Base-by-base conservation (phyloP, 2,329 filamentous ascomycete genomes). In the Bipolaris cookei region DNA sequence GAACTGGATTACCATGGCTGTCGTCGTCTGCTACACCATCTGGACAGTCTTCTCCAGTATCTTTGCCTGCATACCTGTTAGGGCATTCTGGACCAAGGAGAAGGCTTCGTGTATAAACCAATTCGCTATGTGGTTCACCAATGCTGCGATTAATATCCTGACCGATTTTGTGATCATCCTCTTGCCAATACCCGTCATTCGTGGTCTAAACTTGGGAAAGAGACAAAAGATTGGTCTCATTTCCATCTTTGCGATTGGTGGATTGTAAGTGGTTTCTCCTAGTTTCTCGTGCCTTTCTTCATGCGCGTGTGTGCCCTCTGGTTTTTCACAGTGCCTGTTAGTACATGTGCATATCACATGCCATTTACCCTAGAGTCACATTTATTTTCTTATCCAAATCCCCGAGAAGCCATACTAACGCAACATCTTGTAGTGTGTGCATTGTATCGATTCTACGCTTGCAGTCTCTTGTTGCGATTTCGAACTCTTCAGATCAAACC, bases 241-340 rank as follows among this genome's bases (percentile, higher is more conserved):
- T 6, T 67, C 65, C 5, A 72, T 79, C 25, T 79, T 79, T 46
- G 70, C 72, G 6, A 61, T 79, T 10, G 77, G 77, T 25, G 70
- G 71, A 25, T 76, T 78, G 77, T 79, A 68, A 69, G 76, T 74
- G n/a, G 10, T 46, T 47, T 42, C 39, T 14, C 42, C 34, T 20
- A 8, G 18, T 10, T n/a, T 47, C n/a, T 18, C 20, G 5, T 8
- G 6, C 25, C 25, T 10, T 16, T 25, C 23, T 6, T 14, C 16
- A 18, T 25, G 3, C 47, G 4, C 11, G 20, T 3, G 13, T 21
- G 38, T 18, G 14, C n/a, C n/a, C 35, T 38, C 35, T 38, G 35
- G n/a, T 38, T 11, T 39, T 18, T 5, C 18, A 8, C 16, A 18
- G 10, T 18, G 7, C 7, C 20, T 41, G 10, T 20, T 28, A 5